These are phyloP conservation scores for Phytophthora agathidicida DNA, from an alignment of 352 stramenopile species.

Conservation along the genomic window DNA sequence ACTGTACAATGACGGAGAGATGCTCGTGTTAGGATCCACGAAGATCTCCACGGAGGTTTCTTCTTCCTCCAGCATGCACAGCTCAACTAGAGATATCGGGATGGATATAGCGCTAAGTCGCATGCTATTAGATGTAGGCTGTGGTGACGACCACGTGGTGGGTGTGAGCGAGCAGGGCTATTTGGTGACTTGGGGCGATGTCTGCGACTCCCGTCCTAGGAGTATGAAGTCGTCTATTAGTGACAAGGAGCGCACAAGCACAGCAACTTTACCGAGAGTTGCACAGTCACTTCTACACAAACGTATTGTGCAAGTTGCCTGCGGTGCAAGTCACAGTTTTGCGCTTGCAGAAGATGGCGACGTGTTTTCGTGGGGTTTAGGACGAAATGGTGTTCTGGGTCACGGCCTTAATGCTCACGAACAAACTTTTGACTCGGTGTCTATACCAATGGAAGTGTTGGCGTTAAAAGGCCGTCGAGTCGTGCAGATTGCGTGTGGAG, in stretches of 20 bases:
- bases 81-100: slow-evolving; percentile 13
- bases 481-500: slow-evolving; percentile 55
- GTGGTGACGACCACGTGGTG: slow-evolving; percentile 60
- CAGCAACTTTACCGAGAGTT: slow-evolving; percentile 22
- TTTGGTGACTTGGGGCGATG: slow-evolving; percentile 78
- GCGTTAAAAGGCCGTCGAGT: slow-evolving; percentile 48
- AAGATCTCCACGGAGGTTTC: too few species aligned
- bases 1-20: slow-evolving; percentile 51
- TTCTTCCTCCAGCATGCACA: slow-evolving; percentile 1
- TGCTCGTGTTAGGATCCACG: slow-evolving; percentile 36
- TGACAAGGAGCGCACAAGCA: neutral
- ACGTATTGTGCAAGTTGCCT: slow-evolving; percentile 62
- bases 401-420: slow-evolving; percentile 46
- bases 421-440: slow-evolving; percentile 38
- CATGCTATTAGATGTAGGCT: slow-evolving; percentile 67
- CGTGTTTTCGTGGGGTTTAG: slow-evolving; percentile 73
- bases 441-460: slow-evolving; percentile 59
- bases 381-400: slow-evolving; percentile 56
- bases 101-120: slow-evolving; percentile 48
- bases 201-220: slow-evolving; percentile 40
- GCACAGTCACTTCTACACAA: slow-evolving; percentile 64
- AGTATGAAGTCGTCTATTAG: slow-evolving; percentile 16
- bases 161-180: slow-evolving; percentile 79
- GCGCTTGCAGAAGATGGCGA: slow-evolving; percentile 65
- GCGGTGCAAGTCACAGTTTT: slow-evolving; percentile 64